Base-by-base conservation (phyloP, 2,329 filamentous ascomycete species). In the Dactylonectria estremocensis region DNA sequence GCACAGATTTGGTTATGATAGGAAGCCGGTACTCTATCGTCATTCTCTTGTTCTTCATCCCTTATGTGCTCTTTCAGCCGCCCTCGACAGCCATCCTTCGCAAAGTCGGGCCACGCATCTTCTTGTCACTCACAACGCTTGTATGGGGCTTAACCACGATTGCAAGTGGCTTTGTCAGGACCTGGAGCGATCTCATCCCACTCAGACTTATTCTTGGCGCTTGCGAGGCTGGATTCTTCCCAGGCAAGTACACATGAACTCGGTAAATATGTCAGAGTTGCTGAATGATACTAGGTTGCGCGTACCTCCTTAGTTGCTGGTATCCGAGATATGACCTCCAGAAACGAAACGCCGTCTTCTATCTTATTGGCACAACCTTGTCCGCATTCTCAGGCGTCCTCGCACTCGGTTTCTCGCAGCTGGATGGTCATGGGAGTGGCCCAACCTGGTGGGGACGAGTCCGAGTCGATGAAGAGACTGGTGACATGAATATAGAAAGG, bases 91-190 rank as follows among this genome's bases (percentile, higher is more conserved):
- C 49, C 22, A 24, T 65, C 10, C 56, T 64, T 43, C 56, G 55
- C 20, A 50, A 31, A 1, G 53, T 50, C 13, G 50, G 56, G 10
- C 43, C 60, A 11, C 40, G 50, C 24, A 52, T 54, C 18, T 64
- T 64, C 43, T 48, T 67, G n/a, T 22, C 49, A 6, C 35, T 33
- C 5, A 10, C 64, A 2, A 63, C 64, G 14, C 28, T 55, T 5
- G 14, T 20, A 31, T 67, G 65, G 55, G 61, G 65, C 4, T 6
- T 57, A n/a, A 50, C 64, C 11, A 52, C 54, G 10, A 64, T 52
- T 8, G 60, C 46, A 28, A 57, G 64, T 22, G 64, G 64, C 1
- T 67, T 67, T 31, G 46, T 50, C 37, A 63, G 64, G 37, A 59
- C 37, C 6, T 67, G 35, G 33, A 55, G 48, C 2, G 50, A 50